A percentile compares a stretch with the other conserved stretches of the same genome.
phyloP scores from a whole-genome alignment of 306 rosid species.

The Trichosanthes cucumerina region DNA sequence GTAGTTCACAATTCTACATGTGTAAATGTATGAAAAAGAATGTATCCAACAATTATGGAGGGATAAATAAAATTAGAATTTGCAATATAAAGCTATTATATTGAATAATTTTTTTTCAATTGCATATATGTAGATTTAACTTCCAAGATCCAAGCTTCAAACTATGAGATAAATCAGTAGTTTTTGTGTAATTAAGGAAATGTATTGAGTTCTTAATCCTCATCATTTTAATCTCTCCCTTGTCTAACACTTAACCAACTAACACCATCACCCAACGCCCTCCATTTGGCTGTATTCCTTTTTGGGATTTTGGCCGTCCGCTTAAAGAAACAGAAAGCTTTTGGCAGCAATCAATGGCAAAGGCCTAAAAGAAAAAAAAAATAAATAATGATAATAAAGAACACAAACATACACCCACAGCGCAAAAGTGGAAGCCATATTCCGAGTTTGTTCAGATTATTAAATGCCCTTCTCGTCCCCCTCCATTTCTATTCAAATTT shows the following conservation, averaged over 20 bases:
- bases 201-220: constrained; percentile 23
- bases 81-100: too few relatives aligned
- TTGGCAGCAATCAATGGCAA: constrained; percentile 31
- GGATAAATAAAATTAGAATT: too few relatives aligned
- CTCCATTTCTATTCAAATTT: constrained; percentile 39
- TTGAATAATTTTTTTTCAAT: too few relatives aligned
- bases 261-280: constrained; percentile 71
- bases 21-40: too few relatives aligned
- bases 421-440: constrained; percentile 40
- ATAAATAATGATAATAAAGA: too few relatives aligned
- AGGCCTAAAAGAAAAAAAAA: not conserved
- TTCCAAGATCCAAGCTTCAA: not conserved
- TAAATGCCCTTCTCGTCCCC: constrained; percentile 35
- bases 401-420: constrained; percentile 3
- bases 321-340: constrained; percentile 88
- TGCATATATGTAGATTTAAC: not conserved
- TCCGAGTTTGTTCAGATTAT: constrained; percentile 25
- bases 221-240: constrained; percentile 57
- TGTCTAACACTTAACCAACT: constrained; percentile 91
- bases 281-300: constrained; percentile 23
- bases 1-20: too few relatives aligned
- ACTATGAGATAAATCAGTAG: not conserved
- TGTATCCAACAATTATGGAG: too few relatives aligned
- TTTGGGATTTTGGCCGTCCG: constrained; percentile 48
- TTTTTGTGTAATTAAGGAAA: not conserved